Evolutionary conservation across 2,329 filamentous ascomycete genomes (phyloP).

Genomic region (Ophioceras dolichostomum): DNA sequence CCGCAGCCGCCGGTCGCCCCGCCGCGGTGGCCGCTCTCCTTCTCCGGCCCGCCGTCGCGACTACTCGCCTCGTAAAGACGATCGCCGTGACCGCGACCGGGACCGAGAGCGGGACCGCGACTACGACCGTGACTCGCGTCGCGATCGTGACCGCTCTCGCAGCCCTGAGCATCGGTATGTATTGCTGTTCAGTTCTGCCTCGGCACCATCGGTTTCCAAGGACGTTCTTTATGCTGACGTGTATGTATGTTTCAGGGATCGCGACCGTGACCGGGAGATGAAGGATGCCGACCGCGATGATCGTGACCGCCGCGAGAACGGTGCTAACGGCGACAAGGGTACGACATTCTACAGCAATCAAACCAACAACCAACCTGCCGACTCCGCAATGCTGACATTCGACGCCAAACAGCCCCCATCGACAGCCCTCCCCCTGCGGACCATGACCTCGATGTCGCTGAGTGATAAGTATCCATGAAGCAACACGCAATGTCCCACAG

Average conservation of each 20-base stretch:
- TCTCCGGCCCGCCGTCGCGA: constrained; percentile 72
- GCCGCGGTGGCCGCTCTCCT: constrained; percentile 54
- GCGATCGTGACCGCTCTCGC: constrained; percentile 60
- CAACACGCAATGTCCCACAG: too few species aligned
- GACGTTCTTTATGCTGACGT: too few species aligned
- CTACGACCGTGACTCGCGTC: constrained; percentile 56
- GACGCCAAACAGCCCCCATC: constrained; percentile 21
- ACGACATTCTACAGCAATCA: constrained; percentile 23
- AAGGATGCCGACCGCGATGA: constrained; percentile 56
- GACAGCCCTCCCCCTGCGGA: constrained; percentile 76
- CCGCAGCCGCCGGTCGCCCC: constrained; percentile 41
- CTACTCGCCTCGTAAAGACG: constrained; percentile 81
- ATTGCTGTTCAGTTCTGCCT: too few species aligned
- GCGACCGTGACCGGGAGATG: constrained; percentile 39
- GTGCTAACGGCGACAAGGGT: constrained; percentile 85
- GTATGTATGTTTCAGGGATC: too few species aligned
- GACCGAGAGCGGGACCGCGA: constrained; percentile 54
- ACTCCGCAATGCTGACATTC: not conserved
- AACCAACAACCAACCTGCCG: not conserved
- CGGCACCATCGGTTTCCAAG: not conserved
- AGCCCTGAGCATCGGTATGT: constrained; percentile 53
- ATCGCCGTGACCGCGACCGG: constrained; percentile 64
- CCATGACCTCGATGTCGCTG: constrained; percentile 92
- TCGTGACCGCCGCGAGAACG: constrained; percentile 63
- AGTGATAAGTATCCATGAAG: constrained; percentile 30